Percentiles rank a stretch among this genome's conserved stretches.
phyloP scores from a whole-genome alignment of 2,329 filamentous ascomycete species.

The Neonectria neomacrospora region DNA sequence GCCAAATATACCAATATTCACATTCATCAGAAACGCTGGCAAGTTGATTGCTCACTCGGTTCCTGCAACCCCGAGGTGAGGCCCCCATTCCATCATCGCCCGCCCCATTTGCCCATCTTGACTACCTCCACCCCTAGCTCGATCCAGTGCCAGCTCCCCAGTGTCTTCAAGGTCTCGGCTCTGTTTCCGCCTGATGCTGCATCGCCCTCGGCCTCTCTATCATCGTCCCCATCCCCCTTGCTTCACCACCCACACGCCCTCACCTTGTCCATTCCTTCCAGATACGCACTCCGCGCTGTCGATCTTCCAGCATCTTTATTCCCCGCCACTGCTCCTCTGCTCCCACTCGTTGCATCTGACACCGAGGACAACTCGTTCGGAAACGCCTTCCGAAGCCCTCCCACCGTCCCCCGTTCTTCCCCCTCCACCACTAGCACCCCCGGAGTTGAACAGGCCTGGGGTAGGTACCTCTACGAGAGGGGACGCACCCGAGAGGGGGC shows the following conservation, averaged over 20 bases:
- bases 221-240: background rate
- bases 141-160: constrained; percentile 42
- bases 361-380: constrained; percentile 26
- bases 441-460: constrained; percentile 26
- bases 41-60: constrained; percentile 27
- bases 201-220: background rate
- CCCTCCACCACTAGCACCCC: constrained; percentile 22
- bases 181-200: constrained; percentile 1
- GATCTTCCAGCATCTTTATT: background rate
- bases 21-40: constrained; percentile 9
- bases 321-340: constrained; percentile 10
- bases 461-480: constrained; percentile 34
- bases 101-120: background rate
- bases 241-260: background rate
- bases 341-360: constrained; percentile 22
- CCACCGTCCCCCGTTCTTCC: constrained; percentile 27
- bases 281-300: constrained; percentile 2
- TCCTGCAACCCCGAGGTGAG: constrained; percentile 31
- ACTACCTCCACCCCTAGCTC: constrained; percentile 17
- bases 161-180: constrained; percentile 23
- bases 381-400: constrained; percentile 29
- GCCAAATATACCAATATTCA: background rate
- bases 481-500: constrained; percentile 39
- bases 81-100: constrained; percentile 24
- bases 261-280: background rate